Percentiles rank a stretch among this genome's conserved stretches.
phyloP scores from a whole-genome alignment of 495 filamentous ascomycete species.

The Penicillium longicatenatum region DNA sequence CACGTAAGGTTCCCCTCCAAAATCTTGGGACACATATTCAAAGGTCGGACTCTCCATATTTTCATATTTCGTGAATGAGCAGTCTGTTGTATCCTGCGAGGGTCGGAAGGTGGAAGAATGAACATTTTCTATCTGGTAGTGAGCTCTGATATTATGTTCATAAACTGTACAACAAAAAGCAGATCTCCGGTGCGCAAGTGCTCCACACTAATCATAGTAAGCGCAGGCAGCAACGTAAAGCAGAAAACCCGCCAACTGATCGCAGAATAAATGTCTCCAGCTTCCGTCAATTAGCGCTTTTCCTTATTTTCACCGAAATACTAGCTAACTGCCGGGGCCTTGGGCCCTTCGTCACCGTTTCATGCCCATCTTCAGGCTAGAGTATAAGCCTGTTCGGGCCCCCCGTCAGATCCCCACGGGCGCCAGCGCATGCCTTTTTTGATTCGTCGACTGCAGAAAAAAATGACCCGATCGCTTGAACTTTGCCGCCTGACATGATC shows the following conservation, averaged over 20 bases:
- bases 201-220: slow-evolving; percentile 7
- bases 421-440: background rate
- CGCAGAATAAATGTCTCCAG: background rate
- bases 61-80: too few species aligned
- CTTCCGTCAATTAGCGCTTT: background rate
- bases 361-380: background rate
- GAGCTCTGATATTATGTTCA: background rate
- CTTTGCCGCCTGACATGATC: background rate
- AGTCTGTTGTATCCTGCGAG: too few species aligned
- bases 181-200: background rate
- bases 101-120: background rate
- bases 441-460: background rate
- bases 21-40: background rate
- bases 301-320: background rate
- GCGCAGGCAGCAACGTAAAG: slow-evolving; percentile 11
- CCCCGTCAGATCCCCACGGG: background rate
- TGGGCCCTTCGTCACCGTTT: background rate
- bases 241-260: background rate
- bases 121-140: background rate
- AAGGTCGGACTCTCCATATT: too few species aligned
- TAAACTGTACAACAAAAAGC: background rate
- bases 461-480: background rate
- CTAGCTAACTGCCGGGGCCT: too few species aligned
- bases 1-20: too few species aligned
- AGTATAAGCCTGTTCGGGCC: background rate